Conservation (phyloP, 352 stramenopile species). For the Globisporangium paroecandrum region DNA sequence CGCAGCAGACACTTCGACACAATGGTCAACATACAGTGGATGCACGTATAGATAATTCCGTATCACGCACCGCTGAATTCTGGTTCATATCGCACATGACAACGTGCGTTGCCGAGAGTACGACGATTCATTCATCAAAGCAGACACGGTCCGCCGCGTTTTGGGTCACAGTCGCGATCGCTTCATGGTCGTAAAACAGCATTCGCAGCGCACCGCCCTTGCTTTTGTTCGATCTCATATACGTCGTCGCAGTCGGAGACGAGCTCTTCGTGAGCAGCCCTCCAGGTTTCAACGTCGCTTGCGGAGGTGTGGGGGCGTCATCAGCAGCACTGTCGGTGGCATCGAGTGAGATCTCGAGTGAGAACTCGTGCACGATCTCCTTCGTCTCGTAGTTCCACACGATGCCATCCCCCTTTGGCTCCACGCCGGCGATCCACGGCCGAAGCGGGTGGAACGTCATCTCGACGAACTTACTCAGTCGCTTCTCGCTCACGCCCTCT, state of each 20-base stretch:
- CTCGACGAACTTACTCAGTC: slow-evolving; percentile 61
- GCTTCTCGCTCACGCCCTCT: slow-evolving; percentile 67
- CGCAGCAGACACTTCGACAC: not conserved
- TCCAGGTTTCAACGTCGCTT: slow-evolving; percentile 15
- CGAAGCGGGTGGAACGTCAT: slow-evolving; percentile 58
- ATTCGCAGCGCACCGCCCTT: slow-evolving; percentile 46
- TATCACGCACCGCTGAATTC: slow-evolving; percentile 34
- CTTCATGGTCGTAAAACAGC: slow-evolving; percentile 77
- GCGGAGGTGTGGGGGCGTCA: slow-evolving; percentile 1
- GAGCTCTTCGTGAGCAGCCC: slow-evolving; percentile 34
- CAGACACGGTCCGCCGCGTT: slow-evolving; percentile 38
- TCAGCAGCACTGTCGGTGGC: slow-evolving; percentile 27
- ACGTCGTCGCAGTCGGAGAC: slow-evolving; percentile 44
- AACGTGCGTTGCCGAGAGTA: slow-evolving; percentile 55
- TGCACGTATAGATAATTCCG: not conserved
- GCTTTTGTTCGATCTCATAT: slow-evolving; percentile 46
- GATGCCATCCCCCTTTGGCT: slow-evolving; percentile 51
- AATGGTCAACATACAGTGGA: not conserved
- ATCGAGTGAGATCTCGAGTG: slow-evolving; percentile 50
- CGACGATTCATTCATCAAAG: slow-evolving; percentile 74
- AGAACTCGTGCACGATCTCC: slow-evolving; percentile 62
- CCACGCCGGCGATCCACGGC: slow-evolving; percentile 65
- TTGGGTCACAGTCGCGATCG: slow-evolving; percentile 43
- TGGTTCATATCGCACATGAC: slow-evolving; percentile 74
- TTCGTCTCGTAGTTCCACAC: slow-evolving; percentile 77